These are phyloP conservation scores for Zalerion maritima DNA, from an alignment of 495 filamentous ascomycete genomes.

Conservation along the genomic window DNA sequence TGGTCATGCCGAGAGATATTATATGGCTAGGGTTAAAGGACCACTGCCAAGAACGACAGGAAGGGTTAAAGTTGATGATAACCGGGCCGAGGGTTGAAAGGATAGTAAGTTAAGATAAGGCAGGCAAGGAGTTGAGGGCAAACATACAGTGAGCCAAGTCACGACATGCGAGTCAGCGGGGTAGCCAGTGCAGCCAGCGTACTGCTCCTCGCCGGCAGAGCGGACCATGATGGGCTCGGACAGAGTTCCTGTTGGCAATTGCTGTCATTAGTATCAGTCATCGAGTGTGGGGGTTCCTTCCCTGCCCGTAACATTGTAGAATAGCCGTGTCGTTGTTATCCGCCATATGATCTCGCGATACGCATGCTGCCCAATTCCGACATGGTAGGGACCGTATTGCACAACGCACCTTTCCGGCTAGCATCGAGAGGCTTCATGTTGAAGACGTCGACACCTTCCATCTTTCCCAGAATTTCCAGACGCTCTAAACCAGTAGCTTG, in stretches of 20 bases:
- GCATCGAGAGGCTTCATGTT: conserved; percentile 95
- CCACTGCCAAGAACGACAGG: too few species aligned
- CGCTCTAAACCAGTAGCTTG: conserved; percentile 95
- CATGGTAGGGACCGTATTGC: neutral
- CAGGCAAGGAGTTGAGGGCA: neutral
- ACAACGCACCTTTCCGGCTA: conserved; percentile 59
- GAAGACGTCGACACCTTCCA: conserved; percentile 95
- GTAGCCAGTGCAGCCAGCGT: conserved; percentile 86
- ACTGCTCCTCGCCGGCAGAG: conserved; percentile 89
- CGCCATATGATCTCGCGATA: too few species aligned
- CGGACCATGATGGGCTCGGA: conserved; percentile 79
- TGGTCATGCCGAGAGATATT: too few species aligned
- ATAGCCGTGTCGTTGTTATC: too few species aligned
- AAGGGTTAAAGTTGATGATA: too few species aligned
- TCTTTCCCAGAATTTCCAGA: conserved; percentile 96
- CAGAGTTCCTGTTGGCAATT: conserved; percentile 51
- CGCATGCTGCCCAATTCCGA: too few species aligned
- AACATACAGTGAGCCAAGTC: conserved; percentile 74
- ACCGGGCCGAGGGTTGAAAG: too few species aligned
- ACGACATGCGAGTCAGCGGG: conserved; percentile 84
- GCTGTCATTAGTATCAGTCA: conserved; percentile 7
- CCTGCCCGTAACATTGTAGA: neutral
- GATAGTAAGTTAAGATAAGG: conserved; percentile 5
- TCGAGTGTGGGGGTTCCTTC: conserved; percentile 1
- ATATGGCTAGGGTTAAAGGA: too few species aligned